Percentiles rank a stretch among this genome's conserved stretches.
Conservation (phyloP, 2,329 filamentous ascomycete species). For the Sclerotiophoma versabilis region DNA sequence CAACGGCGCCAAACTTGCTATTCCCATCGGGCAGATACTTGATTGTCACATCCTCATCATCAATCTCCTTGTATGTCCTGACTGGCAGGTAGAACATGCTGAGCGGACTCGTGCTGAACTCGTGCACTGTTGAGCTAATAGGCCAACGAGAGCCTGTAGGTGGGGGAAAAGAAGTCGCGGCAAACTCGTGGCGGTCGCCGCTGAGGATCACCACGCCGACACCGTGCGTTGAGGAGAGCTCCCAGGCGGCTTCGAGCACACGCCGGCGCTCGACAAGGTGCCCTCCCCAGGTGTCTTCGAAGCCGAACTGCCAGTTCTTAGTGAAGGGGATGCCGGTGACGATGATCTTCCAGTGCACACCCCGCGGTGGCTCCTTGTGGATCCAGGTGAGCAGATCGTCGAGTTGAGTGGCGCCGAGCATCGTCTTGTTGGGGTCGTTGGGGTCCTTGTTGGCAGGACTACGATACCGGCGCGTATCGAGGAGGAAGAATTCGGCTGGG, state of each 20-base stretch:
- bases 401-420: slow-evolving; percentile 83
- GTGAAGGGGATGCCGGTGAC: slow-evolving; percentile 93
- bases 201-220: slow-evolving; percentile 83
- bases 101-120: slow-evolving; percentile 90
- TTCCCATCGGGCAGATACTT: slow-evolving; percentile 88
- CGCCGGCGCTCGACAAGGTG: slow-evolving; percentile 80
- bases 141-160: slow-evolving; percentile 66
- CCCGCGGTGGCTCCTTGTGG: slow-evolving; percentile 71
- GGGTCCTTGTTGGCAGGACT: slow-evolving; percentile 70
- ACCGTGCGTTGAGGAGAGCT: slow-evolving; percentile 72
- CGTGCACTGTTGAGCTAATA: slow-evolving; percentile 67
- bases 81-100: slow-evolving; percentile 94
- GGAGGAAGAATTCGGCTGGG: slow-evolving; percentile 90
- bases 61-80: slow-evolving; percentile 80
- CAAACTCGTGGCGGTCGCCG: slow-evolving; percentile 97
- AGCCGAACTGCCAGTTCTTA: slow-evolving; percentile 94
- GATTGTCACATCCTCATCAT: slow-evolving; percentile 81
- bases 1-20: slow-evolving; percentile 85
- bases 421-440: slow-evolving; percentile 75
- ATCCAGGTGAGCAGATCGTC: slow-evolving; percentile 82
- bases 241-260: slow-evolving; percentile 92
- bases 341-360: slow-evolving; percentile 92
- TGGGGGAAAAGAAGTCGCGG: slow-evolving; percentile 77
- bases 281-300: slow-evolving; percentile 91
- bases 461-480: slow-evolving; percentile 89